These are phyloP conservation scores for Mycena galopus DNA, from an alignment of 768 basidiomycete genomes.

Conservation along the genomic window DNA sequence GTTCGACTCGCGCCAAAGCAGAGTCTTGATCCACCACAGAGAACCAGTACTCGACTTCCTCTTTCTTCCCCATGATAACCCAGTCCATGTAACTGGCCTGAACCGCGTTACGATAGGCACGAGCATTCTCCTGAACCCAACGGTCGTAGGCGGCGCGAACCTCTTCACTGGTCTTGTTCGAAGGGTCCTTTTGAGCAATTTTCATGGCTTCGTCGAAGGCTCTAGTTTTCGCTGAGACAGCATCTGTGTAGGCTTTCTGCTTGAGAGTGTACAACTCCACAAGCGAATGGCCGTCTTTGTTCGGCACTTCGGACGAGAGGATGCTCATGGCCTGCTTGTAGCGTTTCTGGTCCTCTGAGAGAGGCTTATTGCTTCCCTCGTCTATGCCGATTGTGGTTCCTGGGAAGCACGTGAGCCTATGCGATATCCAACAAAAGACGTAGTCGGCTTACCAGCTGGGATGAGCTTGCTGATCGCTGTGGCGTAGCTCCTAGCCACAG, in stretches of 20 bases:
- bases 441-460: constrained; percentile 13
- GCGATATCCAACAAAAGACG: constrained; percentile 9
- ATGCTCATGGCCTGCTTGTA: constrained; percentile 11
- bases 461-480: constrained; percentile 18
- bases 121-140: constrained; percentile 13
- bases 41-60: constrained; percentile 19
- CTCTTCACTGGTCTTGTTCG: constrained; percentile 15
- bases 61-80: constrained; percentile 8
- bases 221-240: constrained; percentile 13
- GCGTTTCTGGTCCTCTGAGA: constrained; percentile 17
- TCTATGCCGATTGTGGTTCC: constrained; percentile 15
- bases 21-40: constrained; percentile 16
- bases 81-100: constrained; percentile 11
- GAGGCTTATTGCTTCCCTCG: constrained; percentile 7
- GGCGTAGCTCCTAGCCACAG: constrained; percentile 15
- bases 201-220: constrained; percentile 12
- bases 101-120: constrained; percentile 13
- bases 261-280: constrained; percentile 14
- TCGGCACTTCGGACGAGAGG: constrained; percentile 11
- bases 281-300: constrained; percentile 11
- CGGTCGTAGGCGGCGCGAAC: constrained; percentile 14
- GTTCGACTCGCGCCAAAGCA: constrained; percentile 18
- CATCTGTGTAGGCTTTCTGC: constrained; percentile 17
- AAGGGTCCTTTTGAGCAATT: constrained; percentile 16
- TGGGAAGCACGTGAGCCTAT: constrained; percentile 4